A percentile compares a stretch with the other conserved stretches of the same genome.
phyloP scores from a whole-genome alignment of 768 basidiomycete species.

The Phaeolepiota aurea region DNA sequence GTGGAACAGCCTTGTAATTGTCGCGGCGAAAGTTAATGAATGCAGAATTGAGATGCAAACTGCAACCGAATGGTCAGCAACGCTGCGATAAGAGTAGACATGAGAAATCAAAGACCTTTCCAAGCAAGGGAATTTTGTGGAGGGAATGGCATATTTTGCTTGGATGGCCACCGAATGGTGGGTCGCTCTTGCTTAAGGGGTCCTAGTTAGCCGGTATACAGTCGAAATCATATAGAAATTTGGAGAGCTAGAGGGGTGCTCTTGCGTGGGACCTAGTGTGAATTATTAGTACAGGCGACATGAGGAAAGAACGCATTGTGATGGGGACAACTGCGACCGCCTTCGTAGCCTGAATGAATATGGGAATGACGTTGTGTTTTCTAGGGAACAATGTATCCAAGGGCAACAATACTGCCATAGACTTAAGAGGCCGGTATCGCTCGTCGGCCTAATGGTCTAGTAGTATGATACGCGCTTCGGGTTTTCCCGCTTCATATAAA shows the following conservation, averaged over 20 bases:
- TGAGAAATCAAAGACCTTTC: constrained; percentile 2
- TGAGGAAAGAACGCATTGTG: no score
- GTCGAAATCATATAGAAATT: no score
- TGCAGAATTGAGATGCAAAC: constrained; percentile 2
- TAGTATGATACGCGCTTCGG: not conserved
- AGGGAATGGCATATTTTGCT: not conserved
- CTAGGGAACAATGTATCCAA: no score
- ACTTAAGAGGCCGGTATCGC: not conserved
- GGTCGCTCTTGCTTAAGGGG: not conserved
- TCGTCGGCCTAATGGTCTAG: not conserved
- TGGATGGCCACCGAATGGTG: not conserved
- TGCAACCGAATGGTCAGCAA: not conserved
- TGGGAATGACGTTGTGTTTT: no score
- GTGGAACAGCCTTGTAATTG: not conserved
- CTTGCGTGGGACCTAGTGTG: no score
- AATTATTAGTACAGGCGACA: no score
- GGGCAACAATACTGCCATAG: no score
- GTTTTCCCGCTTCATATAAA: not conserved
- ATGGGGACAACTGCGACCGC: no score
- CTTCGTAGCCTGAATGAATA: no score
- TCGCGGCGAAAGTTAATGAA: not conserved
- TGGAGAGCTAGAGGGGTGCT: no score
- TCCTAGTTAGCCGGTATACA: no score
- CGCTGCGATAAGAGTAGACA: not conserved
- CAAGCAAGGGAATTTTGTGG: constrained; percentile 1